Evolutionary conservation across 495 filamentous ascomycete species (phyloP).

Genomic region (Hyaloscypha variabilis): DNA sequence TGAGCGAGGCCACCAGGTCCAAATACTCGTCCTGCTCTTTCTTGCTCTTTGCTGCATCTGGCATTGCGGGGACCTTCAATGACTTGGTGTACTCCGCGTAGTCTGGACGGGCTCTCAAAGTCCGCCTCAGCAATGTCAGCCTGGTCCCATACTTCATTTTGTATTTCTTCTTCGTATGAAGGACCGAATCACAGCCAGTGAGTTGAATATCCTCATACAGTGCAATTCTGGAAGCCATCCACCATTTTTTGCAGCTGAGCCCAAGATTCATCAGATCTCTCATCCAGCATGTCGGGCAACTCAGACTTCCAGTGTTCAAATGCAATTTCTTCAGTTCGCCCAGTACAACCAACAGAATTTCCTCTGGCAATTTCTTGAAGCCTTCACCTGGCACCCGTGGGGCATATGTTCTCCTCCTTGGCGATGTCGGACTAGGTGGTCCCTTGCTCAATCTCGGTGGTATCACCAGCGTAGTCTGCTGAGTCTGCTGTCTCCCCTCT

Average conservation of each 20-base stretch:
- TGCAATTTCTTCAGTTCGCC: constrained; percentile 50
- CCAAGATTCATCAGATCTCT: constrained; percentile 71
- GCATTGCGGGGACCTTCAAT: constrained; percentile 71
- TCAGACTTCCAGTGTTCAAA: constrained; percentile 41
- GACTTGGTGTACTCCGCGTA: constrained; percentile 74
- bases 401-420: constrained; percentile 5
- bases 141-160: constrained; percentile 69
- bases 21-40: constrained; percentile 62
- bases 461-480: constrained; percentile 13
- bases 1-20: constrained; percentile 73
- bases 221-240: constrained; percentile 63
- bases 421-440: constrained; percentile 3
- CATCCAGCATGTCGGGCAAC: constrained; percentile 78
- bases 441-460: constrained; percentile 14
- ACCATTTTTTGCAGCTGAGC: constrained; percentile 67
- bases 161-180: constrained; percentile 66
- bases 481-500: constrained; percentile 15
- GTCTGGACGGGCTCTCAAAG: constrained; percentile 68
- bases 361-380: constrained; percentile 57
- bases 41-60: constrained; percentile 46
- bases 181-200: constrained; percentile 65
- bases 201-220: constrained; percentile 73
- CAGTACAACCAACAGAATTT: constrained; percentile 57
- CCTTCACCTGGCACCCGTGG: constrained; percentile 44
- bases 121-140: constrained; percentile 74